Evolutionary conservation across 1,284 basidiomycete species (phyloP).

Genomic region (Moesziomyces globuligerus): DNA sequence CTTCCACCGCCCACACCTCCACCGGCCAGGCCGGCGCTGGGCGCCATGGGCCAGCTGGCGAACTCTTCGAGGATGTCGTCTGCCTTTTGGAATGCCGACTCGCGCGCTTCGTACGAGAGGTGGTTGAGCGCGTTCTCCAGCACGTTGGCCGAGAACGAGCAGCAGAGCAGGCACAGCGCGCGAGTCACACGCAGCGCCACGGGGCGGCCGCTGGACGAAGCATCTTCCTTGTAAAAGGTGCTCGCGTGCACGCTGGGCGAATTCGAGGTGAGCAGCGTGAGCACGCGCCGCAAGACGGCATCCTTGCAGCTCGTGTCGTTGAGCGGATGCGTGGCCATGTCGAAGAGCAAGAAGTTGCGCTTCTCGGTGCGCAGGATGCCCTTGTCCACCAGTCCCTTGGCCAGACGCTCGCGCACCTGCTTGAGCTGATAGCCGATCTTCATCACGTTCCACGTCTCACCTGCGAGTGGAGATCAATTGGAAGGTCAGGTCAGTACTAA

Average conservation of each 20-base stretch:
- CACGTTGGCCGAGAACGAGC: conserved; percentile 61
- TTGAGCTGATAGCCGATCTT: conserved; percentile 66
- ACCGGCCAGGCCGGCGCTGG: conserved; percentile 44
- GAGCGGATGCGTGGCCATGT: conserved; percentile 67
- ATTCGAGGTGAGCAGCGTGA: conserved; percentile 53
- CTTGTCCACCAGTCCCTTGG: conserved; percentile 66
- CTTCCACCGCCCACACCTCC: conserved; percentile 37
- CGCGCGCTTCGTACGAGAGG: conserved; percentile 58
- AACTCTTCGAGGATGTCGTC: conserved; percentile 61
- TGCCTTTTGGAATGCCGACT: conserved; percentile 60
- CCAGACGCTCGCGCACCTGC: conserved; percentile 65
- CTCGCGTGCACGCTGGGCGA: conserved; percentile 49
- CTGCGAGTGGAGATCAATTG: conserved; percentile 1
- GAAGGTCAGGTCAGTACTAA: neutral
- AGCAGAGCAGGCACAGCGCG: conserved; percentile 60
- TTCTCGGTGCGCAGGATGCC: conserved; percentile 66
- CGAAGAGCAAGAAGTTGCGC: conserved; percentile 66
- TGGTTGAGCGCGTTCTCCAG: conserved; percentile 65
- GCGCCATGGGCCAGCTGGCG: conserved; percentile 66
- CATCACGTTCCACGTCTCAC: conserved; percentile 67
- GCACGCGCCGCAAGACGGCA: conserved; percentile 60
- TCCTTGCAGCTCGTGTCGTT: conserved; percentile 62
- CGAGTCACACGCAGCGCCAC: conserved; percentile 57
- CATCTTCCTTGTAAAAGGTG: conserved; percentile 59
- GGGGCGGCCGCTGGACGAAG: conserved; percentile 9